Base-by-base conservation (phyloP, 1,284 basidiomycete species). In the Cyathus pygmaeus region DNA sequence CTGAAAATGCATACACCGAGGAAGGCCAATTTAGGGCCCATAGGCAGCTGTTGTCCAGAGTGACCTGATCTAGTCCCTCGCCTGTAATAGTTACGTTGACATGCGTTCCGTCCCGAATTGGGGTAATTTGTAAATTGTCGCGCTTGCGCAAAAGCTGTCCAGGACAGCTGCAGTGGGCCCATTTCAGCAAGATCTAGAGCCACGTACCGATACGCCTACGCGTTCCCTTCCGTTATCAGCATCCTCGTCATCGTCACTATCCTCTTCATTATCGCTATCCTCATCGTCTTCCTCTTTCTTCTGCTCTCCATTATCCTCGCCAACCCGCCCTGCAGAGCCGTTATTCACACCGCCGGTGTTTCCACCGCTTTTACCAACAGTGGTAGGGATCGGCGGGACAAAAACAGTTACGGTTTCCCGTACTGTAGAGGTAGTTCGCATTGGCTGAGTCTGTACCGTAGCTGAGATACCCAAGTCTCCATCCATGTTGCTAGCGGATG, bases 11-110 rank as follows among this genome's bases (percentile, higher is more conserved):
- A 68, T 75, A 92, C 90, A 81, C 76, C 53, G 84, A 82, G 41
- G 87, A 80, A 5, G 91, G 91, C 85, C 87, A 92, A 71, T 88
- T 89, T 59, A 92, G 75, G 30, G 87, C 79, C 74, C 80, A 79
- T 56, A 90, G 73, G 67, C 91, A 92, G 36, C 68, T 80, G 30
- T 70, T 67, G 55, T 80, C 73, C 44, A 90, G 71, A 15, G 75
- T 72, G 23, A 79, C 76, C 15, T 70, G 69, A 36, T 76, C 59
- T 60, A 71, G 74, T 15, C 77, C 79, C 44, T 79, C 62, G 2
- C 85, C 85, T 50, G 76, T 74, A 31, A 89, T 72, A n/a, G 73
- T 76, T 41, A 88, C 84, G 49, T 73, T 76, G 3, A 72, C 72
- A 6, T 74, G 71, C 41, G 80, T 79, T 42, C 78, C 73, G 13